These are phyloP conservation scores for Physaria fendleri DNA, from an alignment of 345 rosid genomes.

Conservation along the genomic window DNA sequence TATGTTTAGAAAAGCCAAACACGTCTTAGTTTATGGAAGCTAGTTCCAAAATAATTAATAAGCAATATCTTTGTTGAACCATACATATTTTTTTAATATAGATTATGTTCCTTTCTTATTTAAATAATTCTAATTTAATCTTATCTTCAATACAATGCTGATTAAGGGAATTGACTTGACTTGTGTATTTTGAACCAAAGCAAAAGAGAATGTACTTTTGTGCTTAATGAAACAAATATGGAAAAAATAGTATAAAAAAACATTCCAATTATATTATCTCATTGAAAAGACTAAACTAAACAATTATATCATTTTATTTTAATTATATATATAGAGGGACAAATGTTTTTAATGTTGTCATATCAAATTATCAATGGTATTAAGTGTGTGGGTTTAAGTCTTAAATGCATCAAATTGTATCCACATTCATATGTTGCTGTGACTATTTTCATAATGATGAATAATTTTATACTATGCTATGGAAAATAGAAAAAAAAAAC, in stretches of 20 bases:
- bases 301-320: not conserved
- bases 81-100: slow-evolving; percentile 1
- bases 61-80: slow-evolving; percentile 14
- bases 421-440: not conserved
- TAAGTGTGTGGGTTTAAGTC: not conserved
- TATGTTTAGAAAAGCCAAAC: slow-evolving; percentile 16
- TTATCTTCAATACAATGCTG: slow-evolving; percentile 4
- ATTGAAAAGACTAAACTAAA: not conserved
- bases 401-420: not conserved
- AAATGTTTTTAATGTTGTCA: not conserved
- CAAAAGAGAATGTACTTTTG: not conserved
- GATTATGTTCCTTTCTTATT: slow-evolving; percentile 8
- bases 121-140: not conserved
- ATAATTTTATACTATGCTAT: not conserved
- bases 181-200: not conserved
- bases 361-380: not conserved
- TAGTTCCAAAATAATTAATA: slow-evolving; percentile 7
- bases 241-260: not conserved
- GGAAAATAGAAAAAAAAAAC: not conserved
- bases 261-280: not conserved
- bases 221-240: not conserved
- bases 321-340: not conserved
- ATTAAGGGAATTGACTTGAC: not conserved
- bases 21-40: slow-evolving; percentile 20
- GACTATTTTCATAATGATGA: not conserved